Evolutionary conservation across 108 stramenopile species (phyloP).

Genomic region (Nitzschia sp.): DNA sequence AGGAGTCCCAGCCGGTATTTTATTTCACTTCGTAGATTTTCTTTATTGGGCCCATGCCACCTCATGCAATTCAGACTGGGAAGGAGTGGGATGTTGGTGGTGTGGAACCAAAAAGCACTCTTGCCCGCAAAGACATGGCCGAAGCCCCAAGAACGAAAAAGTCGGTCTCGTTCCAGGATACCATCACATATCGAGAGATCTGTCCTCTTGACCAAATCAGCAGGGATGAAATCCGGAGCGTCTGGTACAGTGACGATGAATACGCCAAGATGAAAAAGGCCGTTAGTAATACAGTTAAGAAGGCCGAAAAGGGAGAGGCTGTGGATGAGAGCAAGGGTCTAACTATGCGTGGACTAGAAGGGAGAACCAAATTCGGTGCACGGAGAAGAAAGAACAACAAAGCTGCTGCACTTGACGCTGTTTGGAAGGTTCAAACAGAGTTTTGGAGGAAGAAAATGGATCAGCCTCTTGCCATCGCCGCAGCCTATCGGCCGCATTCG

Average conservation of each 20-base stretch:
- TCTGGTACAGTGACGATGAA: constrained; percentile 33
- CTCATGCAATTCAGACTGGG: neutral
- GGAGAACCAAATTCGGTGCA: constrained; percentile 25
- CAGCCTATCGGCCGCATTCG: constrained; percentile 24
- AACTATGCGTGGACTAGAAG: constrained; percentile 23
- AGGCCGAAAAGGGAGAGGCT: constrained; percentile 9
- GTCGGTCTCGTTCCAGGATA: constrained; percentile 14
- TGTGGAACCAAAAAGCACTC: constrained; percentile 3
- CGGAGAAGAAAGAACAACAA: constrained; percentile 29
- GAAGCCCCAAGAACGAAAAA: neutral
- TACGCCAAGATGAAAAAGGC: constrained; percentile 27
- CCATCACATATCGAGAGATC: constrained; percentile 23
- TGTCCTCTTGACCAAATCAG: constrained; percentile 10
- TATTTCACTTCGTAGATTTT: too few species aligned
- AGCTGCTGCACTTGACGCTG: constrained; percentile 15
- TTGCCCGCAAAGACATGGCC: neutral
- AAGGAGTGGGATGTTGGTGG: neutral
- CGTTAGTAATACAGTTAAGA: constrained; percentile 13
- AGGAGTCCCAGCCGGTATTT: too few species aligned
- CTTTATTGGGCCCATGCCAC: too few species aligned
- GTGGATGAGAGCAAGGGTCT: constrained; percentile 8
- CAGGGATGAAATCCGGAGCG: constrained; percentile 15
- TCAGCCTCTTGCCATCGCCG: constrained; percentile 21
- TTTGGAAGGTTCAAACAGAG: constrained; percentile 23
- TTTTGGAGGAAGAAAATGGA: constrained; percentile 21